These are phyloP conservation scores for Clonostachys chloroleuca DNA, from an alignment of 2,329 filamentous ascomycete genomes.

Conservation along the genomic window DNA sequence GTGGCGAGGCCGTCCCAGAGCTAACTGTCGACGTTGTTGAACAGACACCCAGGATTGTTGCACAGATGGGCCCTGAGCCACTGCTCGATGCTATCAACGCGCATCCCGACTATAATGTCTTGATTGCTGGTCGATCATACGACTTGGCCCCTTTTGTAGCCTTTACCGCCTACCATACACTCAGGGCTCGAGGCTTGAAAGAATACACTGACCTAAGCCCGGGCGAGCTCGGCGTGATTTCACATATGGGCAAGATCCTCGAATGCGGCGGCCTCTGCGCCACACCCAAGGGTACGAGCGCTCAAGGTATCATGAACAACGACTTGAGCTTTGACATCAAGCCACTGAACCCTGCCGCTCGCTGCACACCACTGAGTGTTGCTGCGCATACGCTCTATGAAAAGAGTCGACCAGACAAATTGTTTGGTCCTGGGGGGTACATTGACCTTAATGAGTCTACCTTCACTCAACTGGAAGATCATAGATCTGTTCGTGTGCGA, in stretches of 20 bases:
- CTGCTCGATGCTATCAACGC: conserved; percentile 29
- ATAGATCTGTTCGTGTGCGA: background rate
- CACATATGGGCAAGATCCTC: conserved; percentile 48
- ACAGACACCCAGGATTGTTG: conserved; percentile 24
- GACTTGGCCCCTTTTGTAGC: conserved; percentile 27
- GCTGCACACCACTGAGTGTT: conserved; percentile 42
- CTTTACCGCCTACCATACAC: conserved; percentile 11
- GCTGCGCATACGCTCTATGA: conserved; percentile 51
- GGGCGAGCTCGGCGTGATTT: too few relatives aligned
- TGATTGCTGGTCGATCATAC: conserved; percentile 35
- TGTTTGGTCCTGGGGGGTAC: conserved; percentile 43
- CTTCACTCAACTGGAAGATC: conserved; percentile 12
- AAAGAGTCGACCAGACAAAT: conserved; percentile 44
- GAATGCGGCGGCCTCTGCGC: conserved; percentile 46
- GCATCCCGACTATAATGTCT: conserved; percentile 32
- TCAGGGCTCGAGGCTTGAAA: too few relatives aligned
- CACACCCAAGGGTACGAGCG: conserved; percentile 36
- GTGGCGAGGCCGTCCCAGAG: conserved; percentile 30
- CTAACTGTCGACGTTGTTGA: conserved; percentile 29
- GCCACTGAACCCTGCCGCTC: conserved; percentile 27
- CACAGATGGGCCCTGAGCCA: conserved; percentile 37
- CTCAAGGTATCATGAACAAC: conserved; percentile 30
- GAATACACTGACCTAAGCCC: too few relatives aligned
- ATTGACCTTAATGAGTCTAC: conserved; percentile 31
- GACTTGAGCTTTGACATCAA: conserved; percentile 40